A percentile compares a stretch with the other conserved stretches of the same genome.
These are phyloP conservation scores for Scytalidium sp. DNA, from an alignment of 2,329 filamentous ascomycete species.

Conservation along the genomic window DNA sequence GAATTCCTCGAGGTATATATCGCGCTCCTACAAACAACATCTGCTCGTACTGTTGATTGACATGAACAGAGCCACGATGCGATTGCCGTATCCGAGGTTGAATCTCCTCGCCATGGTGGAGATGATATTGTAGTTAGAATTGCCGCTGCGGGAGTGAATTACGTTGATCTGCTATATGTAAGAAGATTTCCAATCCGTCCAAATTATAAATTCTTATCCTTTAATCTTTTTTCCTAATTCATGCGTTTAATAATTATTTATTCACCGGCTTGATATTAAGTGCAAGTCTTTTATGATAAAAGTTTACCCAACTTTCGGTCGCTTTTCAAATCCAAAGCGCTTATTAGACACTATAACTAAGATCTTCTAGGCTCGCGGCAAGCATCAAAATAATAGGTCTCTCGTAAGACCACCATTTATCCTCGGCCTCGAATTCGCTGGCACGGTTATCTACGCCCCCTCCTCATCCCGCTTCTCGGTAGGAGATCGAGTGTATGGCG, in stretches of 20 bases:
- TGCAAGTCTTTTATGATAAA: too few species aligned
- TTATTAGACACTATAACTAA: too few species aligned
- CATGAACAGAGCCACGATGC: conserved; percentile 21
- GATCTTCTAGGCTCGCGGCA: conserved; percentile 43
- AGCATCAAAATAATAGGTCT: conserved; percentile 58
- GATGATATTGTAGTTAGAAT: conserved; percentile 44
- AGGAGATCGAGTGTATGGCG: conserved; percentile 54
- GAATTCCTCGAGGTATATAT: conserved; percentile 29
- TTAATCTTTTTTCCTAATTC: background rate
- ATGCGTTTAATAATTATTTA: background rate
- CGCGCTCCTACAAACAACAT: conserved; percentile 10
- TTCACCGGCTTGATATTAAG: too few species aligned
- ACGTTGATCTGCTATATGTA: conserved; percentile 58
- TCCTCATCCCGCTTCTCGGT: conserved; percentile 27
- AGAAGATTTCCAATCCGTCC: conserved; percentile 7
- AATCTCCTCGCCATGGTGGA: conserved; percentile 29
- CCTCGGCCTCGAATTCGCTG: conserved; percentile 59
- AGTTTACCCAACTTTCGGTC: too few species aligned
- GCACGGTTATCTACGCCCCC: conserved; percentile 42
- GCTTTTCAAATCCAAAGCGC: too few species aligned
- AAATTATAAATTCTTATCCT: conserved; percentile 1
- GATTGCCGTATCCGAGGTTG: conserved; percentile 28
- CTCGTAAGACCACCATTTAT: conserved; percentile 54
- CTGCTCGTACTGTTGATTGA: conserved; percentile 12
- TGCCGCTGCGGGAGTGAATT: conserved; percentile 55